Base-by-base conservation (phyloP, 1,284 basidiomycete species). In the Sphaerobolus stellatus region DNA sequence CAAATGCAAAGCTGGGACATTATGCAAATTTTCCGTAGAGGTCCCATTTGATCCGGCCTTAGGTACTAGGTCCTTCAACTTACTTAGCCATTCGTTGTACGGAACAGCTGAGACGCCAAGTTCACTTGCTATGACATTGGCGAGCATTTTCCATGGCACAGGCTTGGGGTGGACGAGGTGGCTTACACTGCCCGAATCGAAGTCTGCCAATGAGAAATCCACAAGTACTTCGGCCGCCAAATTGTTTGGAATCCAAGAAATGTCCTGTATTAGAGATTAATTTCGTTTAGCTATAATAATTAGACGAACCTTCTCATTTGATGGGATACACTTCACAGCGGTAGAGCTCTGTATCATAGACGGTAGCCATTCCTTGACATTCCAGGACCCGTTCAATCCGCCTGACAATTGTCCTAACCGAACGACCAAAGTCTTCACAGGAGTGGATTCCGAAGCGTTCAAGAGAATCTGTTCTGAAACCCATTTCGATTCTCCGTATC, bases 401-500 rank as follows among this genome's bases (percentile, higher is more conserved):
- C 45, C 45, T 16, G 25, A 52, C n/a, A 40, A 48, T 54, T 57
- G 50, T 36, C 75, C 75, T 1, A 75, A 62, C 18, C 77, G 72
- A 34, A 75, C 56, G 9, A 72, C 61, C 11, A 68, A 57, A 1
- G 65, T 56, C 9, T 53, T 40, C 7, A 75, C 56, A 0, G 55
- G 18, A 1, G 67, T 66, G 2, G 25, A 20, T n/a, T 64, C 53
- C 0, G 62, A 59, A 1, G 67, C 68, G 0, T 48, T 51, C 8
- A 58, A 49, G 14, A 76, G 60, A 22, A 79, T 68, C 25, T 66
- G 59, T 60, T 79, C 75, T 2, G 70, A 66, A 2, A 78, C 73
- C 69, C 75, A 78, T 65, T 79, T 80, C 20, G 70, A 70, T 57
- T 77, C 71, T 11, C 64, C 58, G 59, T 77, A 77, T 1, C 71